phyloP scores from a whole-genome alignment of 352 stramenopile genomes.

The Globisporangium iwayamae region DNA sequence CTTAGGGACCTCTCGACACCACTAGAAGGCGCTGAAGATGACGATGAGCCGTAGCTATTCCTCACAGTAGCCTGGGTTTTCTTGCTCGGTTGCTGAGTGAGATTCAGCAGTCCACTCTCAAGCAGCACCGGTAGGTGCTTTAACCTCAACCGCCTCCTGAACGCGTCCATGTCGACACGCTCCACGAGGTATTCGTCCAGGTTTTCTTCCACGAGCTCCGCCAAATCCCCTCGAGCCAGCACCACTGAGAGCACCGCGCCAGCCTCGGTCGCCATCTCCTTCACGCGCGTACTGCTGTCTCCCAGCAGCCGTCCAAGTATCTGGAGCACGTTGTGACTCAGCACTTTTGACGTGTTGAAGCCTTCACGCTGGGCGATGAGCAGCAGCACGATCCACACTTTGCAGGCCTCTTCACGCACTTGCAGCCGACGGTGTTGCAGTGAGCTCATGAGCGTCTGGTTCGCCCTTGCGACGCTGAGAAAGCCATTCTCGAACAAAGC shows the following conservation, averaged over 20 bases:
- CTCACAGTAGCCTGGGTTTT: not conserved
- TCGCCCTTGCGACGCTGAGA: conserved; percentile 18
- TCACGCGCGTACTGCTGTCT: conserved; percentile 42
- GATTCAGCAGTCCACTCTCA: conserved; percentile 29
- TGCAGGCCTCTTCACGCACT: conserved; percentile 58
- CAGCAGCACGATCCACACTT: conserved; percentile 54
- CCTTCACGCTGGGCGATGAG: conserved; percentile 26
- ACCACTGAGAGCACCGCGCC: conserved; percentile 31
- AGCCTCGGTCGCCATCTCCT: conserved; percentile 41
- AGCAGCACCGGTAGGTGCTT: conserved; percentile 34
- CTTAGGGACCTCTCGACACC: conserved; percentile 33
- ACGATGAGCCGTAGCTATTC: conserved; percentile 1
- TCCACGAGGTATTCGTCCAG: conserved; percentile 52
- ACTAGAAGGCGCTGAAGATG: not conserved
- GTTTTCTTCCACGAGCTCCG: conserved; percentile 34
- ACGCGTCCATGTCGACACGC: conserved; percentile 44
- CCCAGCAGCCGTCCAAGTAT: conserved; percentile 41
- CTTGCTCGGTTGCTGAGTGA: too few species aligned
- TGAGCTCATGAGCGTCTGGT: conserved; percentile 26
- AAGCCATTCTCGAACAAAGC: conserved; percentile 33
- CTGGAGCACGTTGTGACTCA: conserved; percentile 26
- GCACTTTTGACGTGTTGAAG: conserved; percentile 13
- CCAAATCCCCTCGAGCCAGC: conserved; percentile 32
- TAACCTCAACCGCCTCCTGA: conserved; percentile 34
- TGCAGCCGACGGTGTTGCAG: conserved; percentile 50